Conservation (phyloP, 306 rosid genomes). For the Lupinus albus region DNA sequence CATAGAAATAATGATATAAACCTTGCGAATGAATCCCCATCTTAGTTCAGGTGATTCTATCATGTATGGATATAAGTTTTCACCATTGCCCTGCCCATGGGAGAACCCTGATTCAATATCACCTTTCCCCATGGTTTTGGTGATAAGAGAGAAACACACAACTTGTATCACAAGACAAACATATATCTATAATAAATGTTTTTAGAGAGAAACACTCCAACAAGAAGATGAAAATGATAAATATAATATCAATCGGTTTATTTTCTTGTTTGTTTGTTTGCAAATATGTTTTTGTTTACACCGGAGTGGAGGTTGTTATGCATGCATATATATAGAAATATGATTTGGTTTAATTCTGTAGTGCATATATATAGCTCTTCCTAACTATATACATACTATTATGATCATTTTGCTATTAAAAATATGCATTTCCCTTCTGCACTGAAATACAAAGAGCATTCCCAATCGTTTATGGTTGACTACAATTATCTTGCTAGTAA, state of each 20-base stretch:
- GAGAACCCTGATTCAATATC: conserved; percentile 41
- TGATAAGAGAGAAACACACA: neutral
- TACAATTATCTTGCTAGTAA: too few species aligned
- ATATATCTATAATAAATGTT: neutral
- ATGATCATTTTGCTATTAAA: conserved; percentile 7
- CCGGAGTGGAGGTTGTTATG: neutral
- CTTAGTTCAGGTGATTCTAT: conserved; percentile 51
- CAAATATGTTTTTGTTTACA: neutral
- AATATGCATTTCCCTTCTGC: neutral
- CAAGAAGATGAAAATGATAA: neutral
- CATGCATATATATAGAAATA: conserved; percentile 29
- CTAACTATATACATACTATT: conserved; percentile 19
- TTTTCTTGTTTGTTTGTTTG: neutral
- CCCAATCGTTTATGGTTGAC: too few species aligned
- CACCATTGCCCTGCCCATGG: neutral
- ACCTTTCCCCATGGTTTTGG: conserved; percentile 37
- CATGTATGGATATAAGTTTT: conserved; percentile 41
- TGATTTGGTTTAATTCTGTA: neutral
- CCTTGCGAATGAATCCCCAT: conserved; percentile 65
- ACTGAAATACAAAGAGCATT: too few species aligned
- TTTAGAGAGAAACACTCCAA: neutral
- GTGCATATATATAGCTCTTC: conserved; percentile 9
- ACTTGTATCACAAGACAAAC: neutral
- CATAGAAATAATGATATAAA: conserved; percentile 46
- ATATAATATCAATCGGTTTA: neutral